Evolutionary conservation across 1,139 yeast species (phyloP).

Genomic region (Geotrichum klebahnii): DNA sequence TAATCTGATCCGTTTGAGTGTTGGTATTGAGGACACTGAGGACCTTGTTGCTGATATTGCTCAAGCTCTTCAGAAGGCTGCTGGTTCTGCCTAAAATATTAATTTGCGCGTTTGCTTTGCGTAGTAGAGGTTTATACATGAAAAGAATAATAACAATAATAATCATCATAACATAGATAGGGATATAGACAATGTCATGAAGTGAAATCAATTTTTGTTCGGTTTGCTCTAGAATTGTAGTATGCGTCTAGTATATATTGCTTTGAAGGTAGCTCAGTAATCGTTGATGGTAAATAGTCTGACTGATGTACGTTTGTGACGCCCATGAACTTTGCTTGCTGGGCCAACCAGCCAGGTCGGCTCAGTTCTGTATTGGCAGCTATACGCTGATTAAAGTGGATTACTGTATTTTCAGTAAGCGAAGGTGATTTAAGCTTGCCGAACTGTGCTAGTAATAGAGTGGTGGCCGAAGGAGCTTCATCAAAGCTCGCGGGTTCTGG

Average conservation of each 20-base stretch:
- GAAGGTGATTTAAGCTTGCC: neutral
- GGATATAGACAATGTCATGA: neutral
- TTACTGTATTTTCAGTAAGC: neutral
- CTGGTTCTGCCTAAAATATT: conserved; percentile 17
- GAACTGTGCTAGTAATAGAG: conserved; percentile 7
- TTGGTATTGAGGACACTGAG: conserved; percentile 81
- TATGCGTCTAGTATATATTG: neutral
- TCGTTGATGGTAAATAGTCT: neutral
- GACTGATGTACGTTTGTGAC: conserved; percentile 5
- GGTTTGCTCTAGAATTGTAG: neutral
- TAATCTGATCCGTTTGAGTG: conserved; percentile 76
- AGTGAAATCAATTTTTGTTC: conserved; percentile 8
- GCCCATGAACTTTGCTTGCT: conserved; percentile 1
- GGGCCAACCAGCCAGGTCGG: conserved; percentile 3
- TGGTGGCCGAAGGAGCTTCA: no score
- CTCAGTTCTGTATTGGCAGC: conserved; percentile 1
- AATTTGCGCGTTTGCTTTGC: neutral
- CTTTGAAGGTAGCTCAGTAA: neutral
- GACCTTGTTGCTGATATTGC: conserved; percentile 71
- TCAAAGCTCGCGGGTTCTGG: neutral
- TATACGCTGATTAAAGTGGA: conserved; percentile 10
- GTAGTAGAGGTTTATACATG: no score
- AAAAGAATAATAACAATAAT: no score
- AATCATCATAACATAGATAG: neutral
- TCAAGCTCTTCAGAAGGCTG: conserved; percentile 56